Evolutionary conservation across 306 rosid genomes (phyloP), one percentile per base, ranked within the genome.

Genomic region (Corylus avellana): DNA sequence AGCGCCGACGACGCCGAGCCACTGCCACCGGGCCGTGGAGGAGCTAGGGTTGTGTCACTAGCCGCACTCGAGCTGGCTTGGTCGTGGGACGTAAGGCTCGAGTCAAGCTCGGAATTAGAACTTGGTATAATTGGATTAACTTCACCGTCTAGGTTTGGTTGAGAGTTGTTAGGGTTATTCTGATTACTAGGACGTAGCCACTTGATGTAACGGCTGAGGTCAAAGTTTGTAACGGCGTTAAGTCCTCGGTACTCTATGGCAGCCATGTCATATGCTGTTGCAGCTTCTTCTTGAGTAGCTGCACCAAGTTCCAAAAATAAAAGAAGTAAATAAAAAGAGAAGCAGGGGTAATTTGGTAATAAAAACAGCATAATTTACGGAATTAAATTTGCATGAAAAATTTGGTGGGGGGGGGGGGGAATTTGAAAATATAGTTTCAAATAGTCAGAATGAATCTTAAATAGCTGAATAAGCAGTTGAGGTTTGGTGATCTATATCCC

Each of bases 241-340:
- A 92, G 90, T 78, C 98, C 98, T 6, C 97, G 90, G 18, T 92
- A 84, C 74, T 92, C 90, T 76, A 94, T 90, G 13, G 98, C 98
- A 49, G 98, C 98, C 87, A 81, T 80, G 79, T 94, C 98, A 83
- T 94, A 94, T 18, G 98, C 98, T 2, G 81, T 79, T 49, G 98
- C 98, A 47, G 98, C 97, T 83, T 94, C 98, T 86, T 94, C 98
- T 82, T 94, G 98, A 37, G 98, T 92, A 75, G 98, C 98, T 92
- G 85, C 53, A 12, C 53, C 13, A 48, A 18, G 44, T 71, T 70
- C 68, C 48, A 12, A 66, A 51, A 6, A n/a, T 17, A 13, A 63
- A 14, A 68, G 6, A 47, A 25, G 17, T 35, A 7, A 29, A 73
- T 53, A 53, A 49, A 2, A 20, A 20, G 44, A 46, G 56, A 39